Percentiles rank a stretch among this genome's conserved stretches.
Conservation (phyloP, 768 basidiomycete genomes). For the Termitomyces sp. region DNA sequence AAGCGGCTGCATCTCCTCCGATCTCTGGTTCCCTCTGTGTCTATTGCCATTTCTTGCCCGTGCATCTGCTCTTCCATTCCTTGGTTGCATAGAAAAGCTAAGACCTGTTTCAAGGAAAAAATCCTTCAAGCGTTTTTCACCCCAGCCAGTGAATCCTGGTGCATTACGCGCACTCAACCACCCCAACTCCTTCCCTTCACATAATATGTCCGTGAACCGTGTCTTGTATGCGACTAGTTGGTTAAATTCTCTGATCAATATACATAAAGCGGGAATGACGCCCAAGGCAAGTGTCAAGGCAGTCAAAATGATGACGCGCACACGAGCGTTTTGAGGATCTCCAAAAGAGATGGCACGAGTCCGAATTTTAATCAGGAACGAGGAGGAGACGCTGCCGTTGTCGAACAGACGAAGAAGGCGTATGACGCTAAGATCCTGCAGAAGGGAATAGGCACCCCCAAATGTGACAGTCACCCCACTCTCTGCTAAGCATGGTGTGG, state of each 20-base stretch:
- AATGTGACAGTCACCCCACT: constrained; percentile 37
- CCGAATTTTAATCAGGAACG: constrained; percentile 22
- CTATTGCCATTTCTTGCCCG: constrained; percentile 26
- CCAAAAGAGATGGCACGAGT: constrained; percentile 26
- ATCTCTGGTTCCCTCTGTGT: constrained; percentile 20
- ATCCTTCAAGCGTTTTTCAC: constrained; percentile 68
- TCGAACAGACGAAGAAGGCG: constrained; percentile 64
- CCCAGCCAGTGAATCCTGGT: constrained; percentile 66
- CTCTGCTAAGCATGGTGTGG: constrained; percentile 61
- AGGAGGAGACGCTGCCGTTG: constrained; percentile 26
- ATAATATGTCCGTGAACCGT: constrained; percentile 57
- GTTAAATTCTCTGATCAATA: constrained; percentile 61
- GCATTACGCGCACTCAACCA: constrained; percentile 62
- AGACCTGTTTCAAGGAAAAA: constrained; percentile 60
- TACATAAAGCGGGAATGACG: constrained; percentile 57
- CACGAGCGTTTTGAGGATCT: constrained; percentile 38
- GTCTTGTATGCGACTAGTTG: constrained; percentile 45
- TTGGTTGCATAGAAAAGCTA: constrained; percentile 46
- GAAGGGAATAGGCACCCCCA: constrained; percentile 56
- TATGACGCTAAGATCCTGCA: constrained; percentile 73
- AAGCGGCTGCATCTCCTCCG: constrained; percentile 37
- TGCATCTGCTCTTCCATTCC: constrained; percentile 20
- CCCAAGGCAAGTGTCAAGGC: constrained; percentile 57
- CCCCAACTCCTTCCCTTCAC: constrained; percentile 67
- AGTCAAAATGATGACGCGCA: constrained; percentile 65